These are phyloP conservation scores for Salix udensis DNA, from an alignment of 345 rosid genomes.

Conservation along the genomic window DNA sequence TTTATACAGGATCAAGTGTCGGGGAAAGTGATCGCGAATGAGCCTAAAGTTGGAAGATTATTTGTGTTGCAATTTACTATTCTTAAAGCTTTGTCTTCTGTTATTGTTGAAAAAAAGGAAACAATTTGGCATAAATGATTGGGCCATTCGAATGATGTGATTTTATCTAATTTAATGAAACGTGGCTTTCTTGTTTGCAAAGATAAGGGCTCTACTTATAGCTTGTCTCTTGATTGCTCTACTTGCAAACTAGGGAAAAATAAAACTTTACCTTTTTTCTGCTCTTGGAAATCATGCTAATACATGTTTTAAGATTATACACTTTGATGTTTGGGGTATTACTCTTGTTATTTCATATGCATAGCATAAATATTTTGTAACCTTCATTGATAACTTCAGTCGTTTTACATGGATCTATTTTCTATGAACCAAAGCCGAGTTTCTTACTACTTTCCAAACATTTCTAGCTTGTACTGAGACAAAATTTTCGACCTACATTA, in stretches of 20 bases:
- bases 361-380: neutral
- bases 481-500: too few species aligned
- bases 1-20: slow-evolving; percentile 5
- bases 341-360: neutral
- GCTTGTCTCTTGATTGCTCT: too few species aligned
- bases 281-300: neutral
- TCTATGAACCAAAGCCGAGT: too few species aligned
- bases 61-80: neutral
- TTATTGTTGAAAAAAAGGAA: too few species aligned
- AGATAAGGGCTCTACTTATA: neutral
- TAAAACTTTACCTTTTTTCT: too few species aligned
- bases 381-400: neutral
- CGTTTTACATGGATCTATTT: too few species aligned
- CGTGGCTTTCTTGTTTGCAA: neutral
- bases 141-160: neutral
- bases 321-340: neutral
- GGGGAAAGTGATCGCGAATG: neutral
- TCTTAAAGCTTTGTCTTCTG: neutral
- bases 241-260: too few species aligned
- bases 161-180: neutral
- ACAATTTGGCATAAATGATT: neutral
- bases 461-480: too few species aligned
- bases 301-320: neutral
- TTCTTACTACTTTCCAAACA: too few species aligned
- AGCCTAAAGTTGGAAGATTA: slow-evolving; percentile 1